phyloP scores from a whole-genome alignment of 495 filamentous ascomycete genomes.

The Copromyces sp. region DNA sequence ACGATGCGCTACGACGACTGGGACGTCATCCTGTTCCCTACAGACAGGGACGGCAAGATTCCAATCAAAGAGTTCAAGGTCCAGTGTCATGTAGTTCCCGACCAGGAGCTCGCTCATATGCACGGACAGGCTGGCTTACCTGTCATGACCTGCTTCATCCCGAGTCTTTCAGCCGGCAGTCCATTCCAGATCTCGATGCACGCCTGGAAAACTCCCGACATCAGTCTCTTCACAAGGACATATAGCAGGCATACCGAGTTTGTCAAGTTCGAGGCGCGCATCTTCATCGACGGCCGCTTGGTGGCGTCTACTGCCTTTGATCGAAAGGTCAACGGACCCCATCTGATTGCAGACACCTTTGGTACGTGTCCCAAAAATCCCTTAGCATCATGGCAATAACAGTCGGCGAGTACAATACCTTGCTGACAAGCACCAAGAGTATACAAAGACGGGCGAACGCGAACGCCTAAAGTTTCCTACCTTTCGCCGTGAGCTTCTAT shows the following conservation, averaged over 20 bases:
- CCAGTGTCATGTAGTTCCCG: slow-evolving; percentile 64
- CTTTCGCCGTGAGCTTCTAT: slow-evolving; percentile 62
- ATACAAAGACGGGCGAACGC: slow-evolving; percentile 52
- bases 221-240: slow-evolving; percentile 49
- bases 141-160: slow-evolving; percentile 67
- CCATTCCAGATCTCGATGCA: slow-evolving; percentile 74
- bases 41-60: slow-evolving; percentile 35
- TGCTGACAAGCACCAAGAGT: slow-evolving; percentile 29
- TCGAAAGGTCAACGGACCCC: slow-evolving; percentile 50
- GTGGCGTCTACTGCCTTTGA: slow-evolving; percentile 51
- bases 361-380: slow-evolving; percentile 20
- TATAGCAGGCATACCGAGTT: slow-evolving; percentile 51
- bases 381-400: neutral
- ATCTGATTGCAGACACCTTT: slow-evolving; percentile 39
- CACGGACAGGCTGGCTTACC: slow-evolving; percentile 45
- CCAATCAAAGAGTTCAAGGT: slow-evolving; percentile 84
- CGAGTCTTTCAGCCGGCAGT: slow-evolving; percentile 48
- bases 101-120: slow-evolving; percentile 40
- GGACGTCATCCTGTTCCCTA: slow-evolving; percentile 76
- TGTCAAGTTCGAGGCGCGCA: slow-evolving; percentile 55
- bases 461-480: slow-evolving; percentile 59
- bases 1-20: slow-evolving; percentile 78
- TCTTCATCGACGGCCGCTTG: slow-evolving; percentile 60
- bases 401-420: neutral
- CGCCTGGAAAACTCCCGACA: slow-evolving; percentile 60